Evolutionary conservation across 768 basidiomycete species (phyloP).

Genomic region (Pleurotus tuber-regium): DNA sequence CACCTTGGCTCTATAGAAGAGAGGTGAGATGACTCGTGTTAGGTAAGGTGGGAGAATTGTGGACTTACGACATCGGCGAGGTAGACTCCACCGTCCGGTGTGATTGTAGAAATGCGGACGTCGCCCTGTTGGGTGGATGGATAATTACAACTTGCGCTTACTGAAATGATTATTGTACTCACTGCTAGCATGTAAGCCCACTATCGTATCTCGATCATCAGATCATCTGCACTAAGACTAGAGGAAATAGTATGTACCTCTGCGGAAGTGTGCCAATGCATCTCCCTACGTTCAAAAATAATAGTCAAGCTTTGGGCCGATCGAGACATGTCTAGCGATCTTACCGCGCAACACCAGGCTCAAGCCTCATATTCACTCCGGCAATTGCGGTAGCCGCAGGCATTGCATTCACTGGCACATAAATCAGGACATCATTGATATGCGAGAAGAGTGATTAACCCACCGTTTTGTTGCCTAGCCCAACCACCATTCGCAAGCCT

Average conservation of each 20-base stretch:
- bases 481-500: constrained; percentile 56
- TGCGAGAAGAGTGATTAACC: no score
- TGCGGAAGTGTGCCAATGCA: constrained; percentile 53
- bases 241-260: constrained; percentile 28
- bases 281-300: constrained; percentile 31
- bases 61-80: constrained; percentile 52
- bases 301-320: not conserved
- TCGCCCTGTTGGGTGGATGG: no score
- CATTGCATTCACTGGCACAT: constrained; percentile 43
- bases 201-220: constrained; percentile 16
- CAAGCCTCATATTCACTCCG: constrained; percentile 51
- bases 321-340: constrained; percentile 3
- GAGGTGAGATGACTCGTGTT: no score
- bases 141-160: no score
- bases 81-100: constrained; percentile 49
- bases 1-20: constrained; percentile 25
- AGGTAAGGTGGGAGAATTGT: no score
- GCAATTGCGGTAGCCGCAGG: constrained; percentile 44
- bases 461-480: constrained; percentile 56
- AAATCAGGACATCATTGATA: no score
- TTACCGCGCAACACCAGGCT: constrained; percentile 47
- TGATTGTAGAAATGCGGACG: constrained; percentile 45
- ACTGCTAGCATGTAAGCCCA: constrained; percentile 58
- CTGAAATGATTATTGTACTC: not conserved
- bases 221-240: not conserved